Conservation (phyloP, 352 stramenopile genomes). For the Poterioochromonas sp. region DNA sequence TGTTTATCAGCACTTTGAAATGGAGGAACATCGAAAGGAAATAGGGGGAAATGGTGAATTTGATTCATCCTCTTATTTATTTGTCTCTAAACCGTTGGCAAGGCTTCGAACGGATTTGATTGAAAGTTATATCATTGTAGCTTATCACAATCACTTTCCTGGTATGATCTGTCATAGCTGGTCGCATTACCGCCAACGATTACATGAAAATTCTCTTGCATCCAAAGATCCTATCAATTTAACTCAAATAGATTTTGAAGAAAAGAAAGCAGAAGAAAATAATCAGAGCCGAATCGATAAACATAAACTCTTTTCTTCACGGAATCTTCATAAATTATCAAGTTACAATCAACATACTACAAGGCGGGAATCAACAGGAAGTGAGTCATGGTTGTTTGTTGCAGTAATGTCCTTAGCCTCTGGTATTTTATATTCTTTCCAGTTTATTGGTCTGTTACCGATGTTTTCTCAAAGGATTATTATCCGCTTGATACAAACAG, state of each 20-base stretch:
- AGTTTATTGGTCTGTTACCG: not conserved
- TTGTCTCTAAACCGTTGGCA: not conserved
- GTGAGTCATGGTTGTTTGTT: not conserved
- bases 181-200: not conserved
- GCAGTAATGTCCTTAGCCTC: not conserved
- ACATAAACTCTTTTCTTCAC: too few relatives aligned
- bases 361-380: too few relatives aligned
- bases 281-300: too few relatives aligned
- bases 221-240: too few relatives aligned
- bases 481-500: not conserved
- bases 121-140: not conserved
- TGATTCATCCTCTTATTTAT: conserved; percentile 5
- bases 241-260: too few relatives aligned
- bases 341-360: too few relatives aligned
- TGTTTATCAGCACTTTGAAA: not conserved
- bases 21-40: not conserved
- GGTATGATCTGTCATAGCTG: not conserved
- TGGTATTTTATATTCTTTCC: not conserved
- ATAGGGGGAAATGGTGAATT: not conserved
- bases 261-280: too few relatives aligned
- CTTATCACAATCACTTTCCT: conserved; percentile 7
- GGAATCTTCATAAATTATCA: too few relatives aligned
- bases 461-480: not conserved
- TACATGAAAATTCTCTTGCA: too few relatives aligned
- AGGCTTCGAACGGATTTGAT: not conserved